Evolutionary conservation across 2,329 filamentous ascomycete species (phyloP).

Genomic region (Fusarium papillatum): DNA sequence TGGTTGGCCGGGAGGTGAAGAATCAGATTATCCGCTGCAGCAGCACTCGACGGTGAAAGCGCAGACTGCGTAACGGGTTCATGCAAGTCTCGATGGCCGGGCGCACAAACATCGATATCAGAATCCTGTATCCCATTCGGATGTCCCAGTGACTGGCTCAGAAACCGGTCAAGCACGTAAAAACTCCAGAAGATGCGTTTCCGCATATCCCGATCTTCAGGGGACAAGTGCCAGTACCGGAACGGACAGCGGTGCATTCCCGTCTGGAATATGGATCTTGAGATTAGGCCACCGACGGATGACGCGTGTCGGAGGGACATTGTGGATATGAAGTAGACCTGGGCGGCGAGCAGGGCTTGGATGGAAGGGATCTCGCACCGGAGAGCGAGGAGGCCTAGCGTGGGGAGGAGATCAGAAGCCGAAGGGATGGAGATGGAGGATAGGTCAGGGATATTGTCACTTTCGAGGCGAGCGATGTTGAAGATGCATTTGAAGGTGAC

Average conservation of each 20-base stretch:
- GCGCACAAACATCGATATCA: conserved; percentile 54
- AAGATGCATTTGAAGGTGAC: conserved; percentile 65
- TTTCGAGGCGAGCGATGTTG: conserved; percentile 54
- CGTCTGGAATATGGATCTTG: conserved; percentile 61
- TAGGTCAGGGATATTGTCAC: conserved; percentile 40
- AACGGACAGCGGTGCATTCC: conserved; percentile 66
- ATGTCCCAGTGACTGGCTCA: conserved; percentile 52
- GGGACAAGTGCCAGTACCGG: conserved; percentile 60
- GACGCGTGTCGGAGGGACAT: conserved; percentile 64
- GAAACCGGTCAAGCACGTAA: conserved; percentile 53
- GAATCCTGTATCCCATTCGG: conserved; percentile 51
- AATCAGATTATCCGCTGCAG: conserved; percentile 5
- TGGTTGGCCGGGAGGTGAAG: conserved; percentile 19
- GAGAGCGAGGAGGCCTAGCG: conserved; percentile 54
- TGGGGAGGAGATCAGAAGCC: conserved; percentile 50
- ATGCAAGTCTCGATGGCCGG: conserved; percentile 44
- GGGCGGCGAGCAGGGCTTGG: conserved; percentile 61
- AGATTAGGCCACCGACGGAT: conserved; percentile 60
- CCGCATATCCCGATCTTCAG: conserved; percentile 47
- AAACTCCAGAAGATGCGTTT: conserved; percentile 57
- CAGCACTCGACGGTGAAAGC: conserved; percentile 2
- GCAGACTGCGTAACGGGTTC: conserved; percentile 20
- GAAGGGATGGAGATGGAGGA: conserved; percentile 52
- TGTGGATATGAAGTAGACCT: conserved; percentile 61
- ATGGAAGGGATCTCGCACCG: conserved; percentile 59